Conservation (phyloP, 2,329 filamentous ascomycete species). For the Fusarium neocosmosporiellum region DNA sequence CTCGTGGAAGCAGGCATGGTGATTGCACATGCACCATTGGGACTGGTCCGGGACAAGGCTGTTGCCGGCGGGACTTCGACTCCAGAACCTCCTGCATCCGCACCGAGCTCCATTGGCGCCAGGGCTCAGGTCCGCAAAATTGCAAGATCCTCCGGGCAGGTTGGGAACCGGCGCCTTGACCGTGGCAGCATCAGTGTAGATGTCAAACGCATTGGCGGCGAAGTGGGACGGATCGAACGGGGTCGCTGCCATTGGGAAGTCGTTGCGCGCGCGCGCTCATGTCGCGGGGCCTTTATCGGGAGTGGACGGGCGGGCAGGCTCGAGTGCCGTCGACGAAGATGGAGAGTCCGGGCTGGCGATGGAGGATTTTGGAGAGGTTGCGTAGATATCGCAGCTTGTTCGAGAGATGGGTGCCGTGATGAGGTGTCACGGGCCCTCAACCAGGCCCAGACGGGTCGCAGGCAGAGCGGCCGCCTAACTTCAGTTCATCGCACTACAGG, state of each 20-base stretch:
- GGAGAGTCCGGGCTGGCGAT: background rate
- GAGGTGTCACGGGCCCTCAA: constrained; percentile 44
- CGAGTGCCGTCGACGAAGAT: constrained; percentile 8
- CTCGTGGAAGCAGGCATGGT: constrained; percentile 72
- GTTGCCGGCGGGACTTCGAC: constrained; percentile 52
- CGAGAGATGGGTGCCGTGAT: constrained; percentile 29
- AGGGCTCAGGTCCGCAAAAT: constrained; percentile 65
- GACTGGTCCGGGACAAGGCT: constrained; percentile 55
- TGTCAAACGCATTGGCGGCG: constrained; percentile 63
- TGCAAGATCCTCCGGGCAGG: constrained; percentile 66
- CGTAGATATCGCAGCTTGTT: constrained; percentile 19
- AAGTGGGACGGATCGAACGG: constrained; percentile 58
- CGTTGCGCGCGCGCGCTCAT: constrained; percentile 38
- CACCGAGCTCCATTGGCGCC: constrained; percentile 65
- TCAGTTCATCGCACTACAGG: constrained; percentile 51
- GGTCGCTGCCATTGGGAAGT: constrained; percentile 63
- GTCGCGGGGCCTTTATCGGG: constrained; percentile 36
- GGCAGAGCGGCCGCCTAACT: constrained; percentile 43
- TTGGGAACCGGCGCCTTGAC: constrained; percentile 41
- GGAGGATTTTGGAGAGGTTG: background rate
- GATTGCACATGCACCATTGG: constrained; percentile 71
- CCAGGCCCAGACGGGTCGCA: constrained; percentile 52
- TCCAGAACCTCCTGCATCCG: constrained; percentile 72
- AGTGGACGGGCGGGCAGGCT: constrained; percentile 12
- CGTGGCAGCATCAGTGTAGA: constrained; percentile 61